phyloP scores from a whole-genome alignment of 176 grass and related monocot species.

The Hyparrhenia diplandra region DNA sequence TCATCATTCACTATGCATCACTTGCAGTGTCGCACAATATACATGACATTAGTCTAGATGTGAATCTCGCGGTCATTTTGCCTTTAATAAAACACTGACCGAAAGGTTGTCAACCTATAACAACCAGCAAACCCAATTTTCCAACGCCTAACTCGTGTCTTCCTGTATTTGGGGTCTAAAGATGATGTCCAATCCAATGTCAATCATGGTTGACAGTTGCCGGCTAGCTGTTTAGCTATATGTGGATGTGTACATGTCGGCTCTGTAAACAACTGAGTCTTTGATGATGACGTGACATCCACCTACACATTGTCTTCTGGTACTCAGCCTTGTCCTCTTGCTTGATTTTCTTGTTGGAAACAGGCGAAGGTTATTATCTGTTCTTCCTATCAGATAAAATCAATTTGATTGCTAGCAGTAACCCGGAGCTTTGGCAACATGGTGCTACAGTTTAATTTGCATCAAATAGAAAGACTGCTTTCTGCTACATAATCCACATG shows the following conservation, averaged over 20 bases:
- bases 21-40: not conserved
- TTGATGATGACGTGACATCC: not conserved
- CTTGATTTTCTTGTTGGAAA: too few species aligned
- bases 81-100: not conserved
- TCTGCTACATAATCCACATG: too few species aligned
- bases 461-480: too few species aligned
- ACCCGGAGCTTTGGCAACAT: too few species aligned
- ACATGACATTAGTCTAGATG: not conserved
- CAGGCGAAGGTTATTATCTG: too few species aligned
- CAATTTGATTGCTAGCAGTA: not conserved
- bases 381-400: not conserved
- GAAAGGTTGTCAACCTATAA: not conserved
- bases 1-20: not conserved
- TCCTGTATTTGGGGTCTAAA: not conserved
- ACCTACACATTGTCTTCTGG: too few species aligned
- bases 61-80: not conserved
- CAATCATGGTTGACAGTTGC: too few species aligned
- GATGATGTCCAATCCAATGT: too few species aligned
- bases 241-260: constrained; percentile 9
- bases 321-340: too few species aligned
- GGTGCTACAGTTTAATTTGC: too few species aligned
- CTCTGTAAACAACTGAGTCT: not conserved
- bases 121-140: not conserved
- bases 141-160: not conserved
- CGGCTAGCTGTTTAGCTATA: not conserved